Percentiles rank a stretch among this genome's conserved stretches.
Evolutionary conservation across 768 basidiomycete species (phyloP).

Genomic region (Boletus insuetus): DNA sequence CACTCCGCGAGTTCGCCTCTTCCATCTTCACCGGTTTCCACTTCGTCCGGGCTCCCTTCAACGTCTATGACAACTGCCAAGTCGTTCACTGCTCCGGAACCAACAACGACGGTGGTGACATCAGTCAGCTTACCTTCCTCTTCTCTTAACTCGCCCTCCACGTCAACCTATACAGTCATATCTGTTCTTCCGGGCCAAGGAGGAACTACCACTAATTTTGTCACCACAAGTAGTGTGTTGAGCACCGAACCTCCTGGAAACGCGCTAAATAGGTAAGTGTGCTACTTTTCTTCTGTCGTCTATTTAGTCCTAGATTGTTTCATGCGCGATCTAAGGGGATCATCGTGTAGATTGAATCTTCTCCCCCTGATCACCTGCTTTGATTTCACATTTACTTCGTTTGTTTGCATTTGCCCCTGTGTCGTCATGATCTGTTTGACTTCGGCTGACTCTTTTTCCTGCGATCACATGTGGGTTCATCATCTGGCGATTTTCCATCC

Average conservation of each 20-base stretch:
- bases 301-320: not conserved
- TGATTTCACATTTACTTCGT: slow-evolving; percentile 1
- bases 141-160: not conserved
- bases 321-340: slow-evolving; percentile 10
- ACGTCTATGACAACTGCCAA: not conserved
- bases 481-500: slow-evolving; percentile 5
- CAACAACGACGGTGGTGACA: slow-evolving; percentile 10
- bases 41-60: not conserved
- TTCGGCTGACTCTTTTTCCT: slow-evolving; percentile 18
- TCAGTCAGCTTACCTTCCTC: not conserved
- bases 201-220: slow-evolving; percentile 14
- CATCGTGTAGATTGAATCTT: slow-evolving; percentile 5
- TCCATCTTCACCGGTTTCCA: not conserved
- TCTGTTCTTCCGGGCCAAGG: slow-evolving; percentile 16
- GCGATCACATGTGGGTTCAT: slow-evolving; percentile 11
- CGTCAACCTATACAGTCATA: slow-evolving; percentile 21
- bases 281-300: not conserved
- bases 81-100: not conserved
- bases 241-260: slow-evolving; percentile 19
- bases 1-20: not conserved
- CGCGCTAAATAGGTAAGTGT: slow-evolving; percentile 14
- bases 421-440: slow-evolving; percentile 14
- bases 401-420: slow-evolving; percentile 16
- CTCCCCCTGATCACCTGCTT: not conserved
- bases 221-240: slow-evolving; percentile 22